Evolutionary conservation across 148 eudicot species (phyloP).

Genomic region (Heliosperma pusillum): DNA sequence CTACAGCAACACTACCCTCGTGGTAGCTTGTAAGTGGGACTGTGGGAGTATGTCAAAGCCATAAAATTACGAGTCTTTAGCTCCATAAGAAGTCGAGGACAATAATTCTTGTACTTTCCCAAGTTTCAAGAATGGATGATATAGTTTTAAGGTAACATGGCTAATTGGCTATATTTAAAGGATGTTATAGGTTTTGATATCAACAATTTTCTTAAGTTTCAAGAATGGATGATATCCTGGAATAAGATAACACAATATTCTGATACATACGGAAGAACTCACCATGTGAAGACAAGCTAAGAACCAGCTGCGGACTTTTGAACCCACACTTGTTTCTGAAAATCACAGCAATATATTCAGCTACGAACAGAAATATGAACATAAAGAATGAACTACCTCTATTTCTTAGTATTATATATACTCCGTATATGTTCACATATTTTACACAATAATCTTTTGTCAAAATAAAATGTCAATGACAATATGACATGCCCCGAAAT

Average conservation of each 20-base stretch:
- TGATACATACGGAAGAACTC: conserved; percentile 18
- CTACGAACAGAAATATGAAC: not conserved
- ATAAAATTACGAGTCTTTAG: too few species aligned
- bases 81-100: too few species aligned
- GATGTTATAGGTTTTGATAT: too few species aligned
- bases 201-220: not conserved
- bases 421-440: not conserved
- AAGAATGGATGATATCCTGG: not conserved
- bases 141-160: too few species aligned
- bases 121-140: not conserved
- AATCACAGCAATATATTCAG: not conserved
- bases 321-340: conserved; percentile 96
- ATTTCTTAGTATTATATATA: too few species aligned
- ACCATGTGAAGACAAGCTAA: conserved; percentile 48
- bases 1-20: not conserved
- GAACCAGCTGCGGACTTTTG: conserved; percentile 93
- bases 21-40: too few species aligned
- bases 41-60: too few species aligned
- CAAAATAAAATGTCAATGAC: not conserved
- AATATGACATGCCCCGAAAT: not conserved
- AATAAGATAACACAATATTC: not conserved
- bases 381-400: not conserved
- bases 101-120: not conserved
- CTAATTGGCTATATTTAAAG: too few species aligned
- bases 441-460: not conserved